Evolutionary conservation across 495 filamentous ascomycete genomes (phyloP).

Genomic region (Durotheca rogersii): DNA sequence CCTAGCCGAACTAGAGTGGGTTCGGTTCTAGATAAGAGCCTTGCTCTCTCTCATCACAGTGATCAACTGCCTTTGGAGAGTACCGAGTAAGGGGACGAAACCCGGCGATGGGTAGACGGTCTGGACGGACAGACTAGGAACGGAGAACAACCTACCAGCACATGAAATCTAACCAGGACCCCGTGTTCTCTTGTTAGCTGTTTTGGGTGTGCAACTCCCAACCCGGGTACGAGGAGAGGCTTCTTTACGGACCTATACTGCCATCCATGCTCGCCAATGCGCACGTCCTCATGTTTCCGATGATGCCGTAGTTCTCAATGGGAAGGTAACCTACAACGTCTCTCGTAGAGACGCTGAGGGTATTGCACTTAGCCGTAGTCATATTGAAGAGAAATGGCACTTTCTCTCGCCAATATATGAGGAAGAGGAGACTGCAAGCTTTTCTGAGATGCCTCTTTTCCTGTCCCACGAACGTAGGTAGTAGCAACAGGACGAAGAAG

Average conservation of each 20-base stretch:
- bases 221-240: not conserved
- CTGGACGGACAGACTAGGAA: not conserved
- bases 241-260: constrained; percentile 45
- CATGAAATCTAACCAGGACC: constrained; percentile 58
- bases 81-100: not conserved
- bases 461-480: too few species aligned
- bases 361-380: constrained; percentile 26
- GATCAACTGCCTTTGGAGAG: not conserved
- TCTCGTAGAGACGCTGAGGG: constrained; percentile 33
- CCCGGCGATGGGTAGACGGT: not conserved
- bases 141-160: constrained; percentile 61
- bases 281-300: constrained; percentile 77
- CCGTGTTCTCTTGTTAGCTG: constrained; percentile 3
- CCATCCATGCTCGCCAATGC: constrained; percentile 70
- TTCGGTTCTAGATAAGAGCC: too few species aligned
- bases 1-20: not conserved
- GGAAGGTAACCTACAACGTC: constrained; percentile 54
- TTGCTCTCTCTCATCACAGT: too few species aligned
- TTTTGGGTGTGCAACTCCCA: not conserved
- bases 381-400: constrained; percentile 11
- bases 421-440: not conserved
- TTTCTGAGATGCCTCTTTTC: constrained; percentile 4
- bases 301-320: constrained; percentile 74
- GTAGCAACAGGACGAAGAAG: too few species aligned
- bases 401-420: not conserved